Evolutionary conservation across 2,329 filamentous ascomycete genomes (phyloP).

Genomic region (Alternaria gansuensis): DNA sequence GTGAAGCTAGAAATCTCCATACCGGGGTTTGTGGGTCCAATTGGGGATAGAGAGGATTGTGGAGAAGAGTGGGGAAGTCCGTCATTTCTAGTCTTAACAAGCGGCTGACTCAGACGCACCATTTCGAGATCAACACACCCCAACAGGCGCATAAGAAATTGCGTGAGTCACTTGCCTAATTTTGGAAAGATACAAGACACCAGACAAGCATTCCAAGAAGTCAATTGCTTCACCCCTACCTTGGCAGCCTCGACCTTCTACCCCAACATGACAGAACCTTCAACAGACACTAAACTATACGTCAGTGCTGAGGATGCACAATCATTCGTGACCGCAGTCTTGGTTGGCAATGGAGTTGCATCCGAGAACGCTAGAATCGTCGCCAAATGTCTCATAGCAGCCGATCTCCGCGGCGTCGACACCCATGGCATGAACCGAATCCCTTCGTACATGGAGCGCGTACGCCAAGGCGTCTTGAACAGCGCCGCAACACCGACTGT

Average conservation of each 20-base stretch:
- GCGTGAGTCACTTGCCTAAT: neutral
- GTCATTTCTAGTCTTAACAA: neutral
- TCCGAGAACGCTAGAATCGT: constrained; percentile 67
- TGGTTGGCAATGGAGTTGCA: constrained; percentile 69
- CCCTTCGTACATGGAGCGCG: constrained; percentile 77
- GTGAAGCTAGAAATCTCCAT: neutral
- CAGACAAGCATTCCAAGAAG: neutral
- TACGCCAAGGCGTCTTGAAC: constrained; percentile 74
- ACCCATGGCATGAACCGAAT: constrained; percentile 82
- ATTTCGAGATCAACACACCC: neutral
- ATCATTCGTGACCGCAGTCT: constrained; percentile 62
- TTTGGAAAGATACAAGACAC: neutral
- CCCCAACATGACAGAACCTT: constrained; percentile 1
- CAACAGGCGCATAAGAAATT: neutral
- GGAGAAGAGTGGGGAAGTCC: constrained; percentile 5
- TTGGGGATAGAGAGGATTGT: neutral
- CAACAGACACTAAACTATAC: constrained; percentile 7
- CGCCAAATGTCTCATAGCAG: constrained; percentile 72
- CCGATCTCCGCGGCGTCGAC: constrained; percentile 82
- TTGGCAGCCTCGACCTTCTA: neutral
- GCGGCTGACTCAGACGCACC: neutral
- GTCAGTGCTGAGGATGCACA: constrained; percentile 27
- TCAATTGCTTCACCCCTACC: neutral
- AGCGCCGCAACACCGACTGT: constrained; percentile 67
- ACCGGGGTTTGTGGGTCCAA: neutral